Percentiles rank a stretch among this genome's conserved stretches.
These are phyloP conservation scores for Trifolium pratense DNA, from an alignment of 306 rosid genomes.

Conservation along the genomic window DNA sequence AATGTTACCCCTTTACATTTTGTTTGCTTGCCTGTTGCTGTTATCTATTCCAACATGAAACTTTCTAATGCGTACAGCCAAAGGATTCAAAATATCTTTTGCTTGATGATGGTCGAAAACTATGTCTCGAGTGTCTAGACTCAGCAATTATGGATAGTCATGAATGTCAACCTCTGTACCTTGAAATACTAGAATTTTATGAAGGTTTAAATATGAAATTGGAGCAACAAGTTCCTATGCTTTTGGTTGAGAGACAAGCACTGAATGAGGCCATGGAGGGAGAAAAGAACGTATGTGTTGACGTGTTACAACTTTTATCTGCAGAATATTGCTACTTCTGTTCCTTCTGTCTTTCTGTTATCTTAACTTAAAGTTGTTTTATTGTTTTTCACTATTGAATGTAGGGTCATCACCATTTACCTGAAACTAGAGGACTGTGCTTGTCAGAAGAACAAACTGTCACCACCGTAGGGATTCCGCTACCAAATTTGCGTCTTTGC, in stretches of 20 bases:
- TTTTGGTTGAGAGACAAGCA: slow-evolving; percentile 98
- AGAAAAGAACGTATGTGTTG: slow-evolving; percentile 69
- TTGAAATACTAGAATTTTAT: slow-evolving; percentile 91
- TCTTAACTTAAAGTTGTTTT: slow-evolving; percentile 17
- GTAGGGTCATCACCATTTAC: slow-evolving; percentile 97
- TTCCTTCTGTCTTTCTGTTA: slow-evolving; percentile 15
- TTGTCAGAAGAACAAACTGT: slow-evolving; percentile 97
- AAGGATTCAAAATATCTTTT: slow-evolving; percentile 78
- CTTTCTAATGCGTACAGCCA: slow-evolving; percentile 65
- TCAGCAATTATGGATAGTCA: slow-evolving; percentile 91
- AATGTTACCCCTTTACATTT: neutral
- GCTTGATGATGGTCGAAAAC: slow-evolving; percentile 95
- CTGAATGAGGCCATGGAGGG: slow-evolving; percentile 99
- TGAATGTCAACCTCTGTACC: slow-evolving; percentile 98
- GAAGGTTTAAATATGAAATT: slow-evolving; percentile 97
- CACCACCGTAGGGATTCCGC: slow-evolving; percentile 70
- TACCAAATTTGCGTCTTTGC: slow-evolving; percentile 30
- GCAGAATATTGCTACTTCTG: neutral
- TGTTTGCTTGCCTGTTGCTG: neutral
- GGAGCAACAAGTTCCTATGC: slow-evolving; percentile 97
- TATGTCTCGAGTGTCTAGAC: slow-evolving; percentile 97
- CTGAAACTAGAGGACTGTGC: slow-evolving; percentile 99
- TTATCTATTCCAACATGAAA: slow-evolving; percentile 20
- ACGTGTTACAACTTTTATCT: neutral
- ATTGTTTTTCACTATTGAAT: slow-evolving; percentile 39